phyloP scores from a whole-genome alignment of 805 yeast species.

The Danielozyma ontarioensis region DNA sequence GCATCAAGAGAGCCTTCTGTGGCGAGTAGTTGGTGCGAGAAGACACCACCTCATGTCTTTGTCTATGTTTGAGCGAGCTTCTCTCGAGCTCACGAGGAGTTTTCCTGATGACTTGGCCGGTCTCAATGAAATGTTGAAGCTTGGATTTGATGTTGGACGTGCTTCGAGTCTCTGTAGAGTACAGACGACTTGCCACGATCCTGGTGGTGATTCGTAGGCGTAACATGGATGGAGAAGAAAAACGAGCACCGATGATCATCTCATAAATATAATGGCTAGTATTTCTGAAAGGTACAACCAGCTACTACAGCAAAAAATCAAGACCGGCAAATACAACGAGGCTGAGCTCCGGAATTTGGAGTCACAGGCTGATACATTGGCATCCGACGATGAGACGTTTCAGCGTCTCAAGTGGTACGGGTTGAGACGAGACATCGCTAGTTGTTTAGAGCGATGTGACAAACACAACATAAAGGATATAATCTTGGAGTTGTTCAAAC shows the following conservation, averaged over 20 bases:
- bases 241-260: neutral
- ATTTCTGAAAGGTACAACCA: neutral
- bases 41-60: neutral
- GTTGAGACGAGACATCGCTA: no score
- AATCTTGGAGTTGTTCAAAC: slow-evolving; percentile 45
- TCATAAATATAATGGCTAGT: neutral
- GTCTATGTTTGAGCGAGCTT: slow-evolving; percentile 4
- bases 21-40: slow-evolving; percentile 5
- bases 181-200: no score
- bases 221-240: no score
- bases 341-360: slow-evolving; percentile 13
- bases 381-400: no score
- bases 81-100: slow-evolving; percentile 12
- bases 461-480: slow-evolving; percentile 43
- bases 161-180: slow-evolving; percentile 1
- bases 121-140: slow-evolving; percentile 22
- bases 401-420: no score
- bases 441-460: no score
- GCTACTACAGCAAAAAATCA: neutral
- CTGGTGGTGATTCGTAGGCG: no score
- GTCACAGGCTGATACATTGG: no score
- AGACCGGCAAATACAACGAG: neutral
- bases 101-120: slow-evolving; percentile 19
- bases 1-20: slow-evolving; percentile 21
- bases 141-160: slow-evolving; percentile 13